phyloP scores from a whole-genome alignment of 306 rosid species.

The Glycine tomentella region DNA sequence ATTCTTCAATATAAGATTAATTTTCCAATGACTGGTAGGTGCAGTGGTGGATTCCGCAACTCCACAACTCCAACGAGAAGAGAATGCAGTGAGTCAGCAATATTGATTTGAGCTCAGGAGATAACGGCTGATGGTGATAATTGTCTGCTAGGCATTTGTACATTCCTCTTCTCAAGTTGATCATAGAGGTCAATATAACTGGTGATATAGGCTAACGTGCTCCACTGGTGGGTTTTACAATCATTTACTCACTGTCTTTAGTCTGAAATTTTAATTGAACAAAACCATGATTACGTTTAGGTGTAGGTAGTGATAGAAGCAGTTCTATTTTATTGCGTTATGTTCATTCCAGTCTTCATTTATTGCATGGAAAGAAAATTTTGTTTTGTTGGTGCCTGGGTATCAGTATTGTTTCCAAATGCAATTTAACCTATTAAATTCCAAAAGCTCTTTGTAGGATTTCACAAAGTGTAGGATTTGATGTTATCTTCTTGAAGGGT shows the following conservation, averaged over 20 bases:
- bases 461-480: no score
- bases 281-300: slow-evolving; percentile 50
- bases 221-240: slow-evolving; percentile 54
- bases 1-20: not conserved
- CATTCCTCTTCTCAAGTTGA: slow-evolving; percentile 63
- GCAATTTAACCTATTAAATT: slow-evolving; percentile 25
- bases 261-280: slow-evolving; percentile 43
- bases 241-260: slow-evolving; percentile 43
- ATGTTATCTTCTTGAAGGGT: no score
- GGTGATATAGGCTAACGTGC: slow-evolving; percentile 61
- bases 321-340: slow-evolving; percentile 38
- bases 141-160: slow-evolving; percentile 62
- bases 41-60: slow-evolving; percentile 55
- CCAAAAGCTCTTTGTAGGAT: not conserved
- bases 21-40: slow-evolving; percentile 43
- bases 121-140: slow-evolving; percentile 50
- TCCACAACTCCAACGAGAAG: slow-evolving; percentile 52
- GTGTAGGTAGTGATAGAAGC: slow-evolving; percentile 52
- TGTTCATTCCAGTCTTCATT: slow-evolving; percentile 43
- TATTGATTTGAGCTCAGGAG: slow-evolving; percentile 46
- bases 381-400: slow-evolving; percentile 19
- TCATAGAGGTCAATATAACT: slow-evolving; percentile 46
- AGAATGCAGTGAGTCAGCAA: slow-evolving; percentile 53
- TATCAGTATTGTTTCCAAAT: slow-evolving; percentile 8
- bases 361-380: slow-evolving; percentile 44